Evolutionary conservation across 352 stramenopile species (phyloP).

Genomic region (Phytophthora parvispora): DNA sequence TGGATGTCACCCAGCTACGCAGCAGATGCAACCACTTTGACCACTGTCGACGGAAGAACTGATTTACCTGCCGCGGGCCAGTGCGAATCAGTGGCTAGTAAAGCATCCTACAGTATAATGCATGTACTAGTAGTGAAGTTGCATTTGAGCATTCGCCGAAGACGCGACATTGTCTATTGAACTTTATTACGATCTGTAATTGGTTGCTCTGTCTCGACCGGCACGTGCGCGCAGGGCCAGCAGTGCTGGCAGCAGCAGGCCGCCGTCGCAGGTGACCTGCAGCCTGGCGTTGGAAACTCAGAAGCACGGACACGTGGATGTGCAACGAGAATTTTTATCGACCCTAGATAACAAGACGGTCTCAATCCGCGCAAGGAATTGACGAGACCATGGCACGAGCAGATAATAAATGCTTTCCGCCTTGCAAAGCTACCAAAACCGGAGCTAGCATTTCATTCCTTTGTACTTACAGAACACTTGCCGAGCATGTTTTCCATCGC

Average conservation of each 20-base stretch:
- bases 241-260: no score
- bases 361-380: not conserved
- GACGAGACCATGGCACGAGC: not conserved
- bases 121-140: no score
- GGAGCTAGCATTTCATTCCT: no score
- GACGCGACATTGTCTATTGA: not conserved
- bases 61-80: slow-evolving; percentile 6
- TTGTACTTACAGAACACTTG: no score
- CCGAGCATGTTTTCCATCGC: not conserved
- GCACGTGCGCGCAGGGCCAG: not conserved
- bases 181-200: not conserved
- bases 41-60: no score
- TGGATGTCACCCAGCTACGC: no score
- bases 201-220: slow-evolving; percentile 3
- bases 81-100: no score
- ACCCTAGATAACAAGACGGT: no score
- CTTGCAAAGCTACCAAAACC: not conserved
- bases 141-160: slow-evolving; percentile 6
- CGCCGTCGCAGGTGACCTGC: no score
- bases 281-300: not conserved
- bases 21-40: no score
- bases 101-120: no score
- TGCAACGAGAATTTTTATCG: slow-evolving; percentile 9
- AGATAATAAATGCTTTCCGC: not conserved
- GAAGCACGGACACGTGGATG: slow-evolving; percentile 15